phyloP scores from a whole-genome alignment of 2,329 filamentous ascomycete genomes.

The Onygenales sp. region DNA sequence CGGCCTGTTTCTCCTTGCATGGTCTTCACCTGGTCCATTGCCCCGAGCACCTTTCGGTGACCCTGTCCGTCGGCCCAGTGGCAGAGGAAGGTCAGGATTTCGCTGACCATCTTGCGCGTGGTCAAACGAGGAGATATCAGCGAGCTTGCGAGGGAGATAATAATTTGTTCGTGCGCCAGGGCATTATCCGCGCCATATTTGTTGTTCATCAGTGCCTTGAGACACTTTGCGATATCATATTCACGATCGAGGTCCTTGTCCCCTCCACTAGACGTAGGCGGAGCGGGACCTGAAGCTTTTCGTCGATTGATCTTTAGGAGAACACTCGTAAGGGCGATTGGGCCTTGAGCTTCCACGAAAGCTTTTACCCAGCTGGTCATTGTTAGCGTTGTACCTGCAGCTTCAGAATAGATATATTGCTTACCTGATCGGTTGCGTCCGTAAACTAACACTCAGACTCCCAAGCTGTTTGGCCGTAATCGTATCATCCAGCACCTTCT shows the following conservation, averaged over 20 bases:
- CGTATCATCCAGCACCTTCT: constrained; percentile 90
- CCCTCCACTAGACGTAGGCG: constrained; percentile 46
- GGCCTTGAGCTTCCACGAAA: constrained; percentile 94
- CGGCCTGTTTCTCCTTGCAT: constrained; percentile 85
- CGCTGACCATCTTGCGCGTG: constrained; percentile 87
- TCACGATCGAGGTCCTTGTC: constrained; percentile 83
- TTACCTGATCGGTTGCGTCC: constrained; percentile 81
- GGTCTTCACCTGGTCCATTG: constrained; percentile 82
- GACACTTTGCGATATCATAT: constrained; percentile 95
- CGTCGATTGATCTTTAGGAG: constrained; percentile 88
- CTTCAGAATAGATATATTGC: constrained; percentile 4
- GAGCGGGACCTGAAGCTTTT: constrained; percentile 62
- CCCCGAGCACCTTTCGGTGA: constrained; percentile 86
- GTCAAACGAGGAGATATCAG: constrained; percentile 82
- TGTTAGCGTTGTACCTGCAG: not conserved
- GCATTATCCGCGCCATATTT: constrained; percentile 98
- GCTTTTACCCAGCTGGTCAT: constrained; percentile 72
- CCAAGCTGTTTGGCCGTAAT: constrained; percentile 86
- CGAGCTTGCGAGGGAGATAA: constrained; percentile 77
- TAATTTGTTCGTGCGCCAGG: constrained; percentile 77
- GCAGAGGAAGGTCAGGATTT: constrained; percentile 91
- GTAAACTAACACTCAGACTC: constrained; percentile 84
- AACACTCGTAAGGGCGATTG: constrained; percentile 89
- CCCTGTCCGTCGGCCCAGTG: constrained; percentile 87
- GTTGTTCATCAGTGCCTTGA: constrained; percentile 98